Percentiles rank a stretch among this genome's conserved stretches.
Evolutionary conservation across 176 grass and related monocot species (phyloP).

Genomic region (Oryza meyeriana): DNA sequence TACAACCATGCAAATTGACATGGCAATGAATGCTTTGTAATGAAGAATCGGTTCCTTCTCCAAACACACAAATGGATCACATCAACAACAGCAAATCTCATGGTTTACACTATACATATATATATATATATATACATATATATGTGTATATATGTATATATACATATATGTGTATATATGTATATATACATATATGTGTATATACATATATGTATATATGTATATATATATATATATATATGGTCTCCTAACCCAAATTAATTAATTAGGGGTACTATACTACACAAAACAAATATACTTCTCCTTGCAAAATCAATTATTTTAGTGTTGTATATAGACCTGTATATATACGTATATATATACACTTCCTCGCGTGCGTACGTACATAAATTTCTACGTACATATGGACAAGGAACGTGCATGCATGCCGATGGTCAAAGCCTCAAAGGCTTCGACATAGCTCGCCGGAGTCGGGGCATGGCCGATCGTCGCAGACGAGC

Average conservation of each 20-base stretch:
- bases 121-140: background rate
- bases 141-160: background rate
- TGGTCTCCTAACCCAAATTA: background rate
- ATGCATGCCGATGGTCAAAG: background rate
- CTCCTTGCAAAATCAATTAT: conserved; percentile 5
- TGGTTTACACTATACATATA: background rate
- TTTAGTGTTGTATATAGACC: background rate
- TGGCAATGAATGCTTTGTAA: background rate
- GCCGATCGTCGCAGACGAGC: conserved; percentile 39
- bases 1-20: background rate
- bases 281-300: background rate
- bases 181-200: background rate
- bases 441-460: conserved; percentile 24
- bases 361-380: background rate
- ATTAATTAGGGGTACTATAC: background rate
- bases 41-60: background rate
- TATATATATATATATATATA: background rate
- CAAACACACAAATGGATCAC: background rate
- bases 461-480: background rate
- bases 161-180: background rate
- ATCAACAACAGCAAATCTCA: conserved; percentile 1
- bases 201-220: background rate
- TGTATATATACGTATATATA: background rate
- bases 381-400: background rate
- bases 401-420: background rate